Percentiles rank a stretch among this genome's conserved stretches.
Evolutionary conservation across 805 yeast species (phyloP).

Genomic region (Saccharomycopsis javanensis): DNA sequence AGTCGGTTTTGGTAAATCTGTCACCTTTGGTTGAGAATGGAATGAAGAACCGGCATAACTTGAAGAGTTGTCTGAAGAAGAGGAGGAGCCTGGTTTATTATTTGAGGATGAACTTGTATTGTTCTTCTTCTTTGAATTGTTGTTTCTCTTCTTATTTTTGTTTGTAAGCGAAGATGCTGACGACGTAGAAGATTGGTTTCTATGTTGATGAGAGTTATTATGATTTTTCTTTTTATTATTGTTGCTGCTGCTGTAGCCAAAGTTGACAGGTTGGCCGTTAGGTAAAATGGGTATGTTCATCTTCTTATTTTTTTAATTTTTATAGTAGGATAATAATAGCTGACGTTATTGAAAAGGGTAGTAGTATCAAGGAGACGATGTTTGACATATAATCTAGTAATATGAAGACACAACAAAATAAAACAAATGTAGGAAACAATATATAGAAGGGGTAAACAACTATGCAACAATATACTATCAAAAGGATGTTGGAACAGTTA

Average conservation of each 20-base stretch:
- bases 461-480: too few relatives aligned
- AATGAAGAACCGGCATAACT: constrained; percentile 19
- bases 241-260: constrained; percentile 11
- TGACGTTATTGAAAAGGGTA: neutral
- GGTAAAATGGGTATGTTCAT: constrained; percentile 16
- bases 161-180: neutral
- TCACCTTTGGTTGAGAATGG: constrained; percentile 15
- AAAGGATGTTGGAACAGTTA: too few relatives aligned
- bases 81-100: neutral
- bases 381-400: neutral
- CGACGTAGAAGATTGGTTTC: neutral
- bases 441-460: too few relatives aligned
- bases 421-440: too few relatives aligned
- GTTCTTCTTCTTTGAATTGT: neutral
- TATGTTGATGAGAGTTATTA: neutral
- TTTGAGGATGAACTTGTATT: neutral
- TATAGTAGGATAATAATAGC: neutral
- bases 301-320: neutral
- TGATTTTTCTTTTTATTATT: constrained; percentile 1
- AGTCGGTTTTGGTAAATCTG: constrained; percentile 18
- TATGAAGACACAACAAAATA: too few relatives aligned
- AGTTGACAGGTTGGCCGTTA: constrained; percentile 19
- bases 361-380: neutral
- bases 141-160: neutral
- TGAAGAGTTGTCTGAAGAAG: constrained; percentile 2